These are phyloP conservation scores for Clarkia xantiana DNA, from an alignment of 345 rosid species.

Conservation along the genomic window DNA sequence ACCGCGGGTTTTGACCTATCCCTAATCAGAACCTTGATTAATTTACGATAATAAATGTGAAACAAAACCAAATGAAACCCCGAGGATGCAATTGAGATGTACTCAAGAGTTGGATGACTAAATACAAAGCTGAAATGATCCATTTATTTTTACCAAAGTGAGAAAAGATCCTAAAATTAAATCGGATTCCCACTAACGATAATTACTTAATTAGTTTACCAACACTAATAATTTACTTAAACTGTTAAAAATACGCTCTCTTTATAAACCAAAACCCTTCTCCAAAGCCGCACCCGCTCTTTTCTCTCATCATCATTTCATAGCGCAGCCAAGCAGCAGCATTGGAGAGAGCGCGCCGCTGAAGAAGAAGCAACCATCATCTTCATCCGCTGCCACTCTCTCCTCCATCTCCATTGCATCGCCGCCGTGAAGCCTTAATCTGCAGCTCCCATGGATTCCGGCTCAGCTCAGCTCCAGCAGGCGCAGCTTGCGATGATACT, in stretches of 20 bases:
- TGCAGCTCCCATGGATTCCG: constrained; percentile 47
- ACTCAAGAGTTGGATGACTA: too few species aligned
- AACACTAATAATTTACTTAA: too few species aligned
- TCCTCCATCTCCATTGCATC: background rate
- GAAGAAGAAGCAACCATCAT: constrained; percentile 1
- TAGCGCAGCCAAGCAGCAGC: background rate
- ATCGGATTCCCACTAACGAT: too few species aligned
- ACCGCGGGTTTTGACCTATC: too few species aligned
- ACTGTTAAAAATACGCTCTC: background rate
- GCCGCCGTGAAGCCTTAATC: constrained; percentile 4
- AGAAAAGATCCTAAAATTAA: too few species aligned
- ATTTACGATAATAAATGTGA: too few species aligned
- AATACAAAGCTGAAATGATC: too few species aligned
- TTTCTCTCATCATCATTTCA: constrained; percentile 6
- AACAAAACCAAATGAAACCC: too few species aligned
- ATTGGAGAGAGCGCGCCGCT: background rate
- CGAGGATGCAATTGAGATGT: too few species aligned
- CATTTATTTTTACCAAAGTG: too few species aligned
- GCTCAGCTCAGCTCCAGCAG: constrained; percentile 63
- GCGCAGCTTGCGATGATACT: constrained; percentile 68
- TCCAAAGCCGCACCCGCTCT: constrained; percentile 9
- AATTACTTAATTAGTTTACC: too few species aligned
- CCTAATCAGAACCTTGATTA: too few species aligned
- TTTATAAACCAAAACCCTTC: constrained; percentile 10
- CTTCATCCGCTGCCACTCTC: background rate